A percentile compares a stretch with the other conserved stretches of the same genome.
These are phyloP conservation scores for Cucumis cinereus DNA, from an alignment of 306 rosid genomes.

Conservation along the genomic window DNA sequence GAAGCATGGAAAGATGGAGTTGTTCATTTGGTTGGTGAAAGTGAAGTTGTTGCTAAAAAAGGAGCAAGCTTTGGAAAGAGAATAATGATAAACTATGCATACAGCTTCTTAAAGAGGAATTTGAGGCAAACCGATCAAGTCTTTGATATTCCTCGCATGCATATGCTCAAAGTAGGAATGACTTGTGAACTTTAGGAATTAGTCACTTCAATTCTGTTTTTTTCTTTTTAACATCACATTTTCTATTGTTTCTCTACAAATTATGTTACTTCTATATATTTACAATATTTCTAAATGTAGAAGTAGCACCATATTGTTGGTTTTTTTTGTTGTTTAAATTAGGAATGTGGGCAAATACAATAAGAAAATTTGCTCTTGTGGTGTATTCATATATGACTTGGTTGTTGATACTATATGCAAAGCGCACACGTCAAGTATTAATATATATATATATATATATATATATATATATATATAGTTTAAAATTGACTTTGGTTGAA, in stretches of 20 bases:
- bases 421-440: too few species aligned
- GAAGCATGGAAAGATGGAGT: constrained; percentile 5
- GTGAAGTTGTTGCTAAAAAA: not conserved
- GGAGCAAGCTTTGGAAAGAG: not conserved
- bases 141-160: not conserved
- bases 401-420: too few species aligned
- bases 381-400: too few species aligned
- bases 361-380: too few species aligned
- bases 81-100: constrained; percentile 1
- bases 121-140: not conserved
- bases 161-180: constrained; percentile 9
- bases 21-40: constrained; percentile 6
- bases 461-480: too few species aligned
- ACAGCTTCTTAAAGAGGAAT: constrained; percentile 3
- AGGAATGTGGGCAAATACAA: too few species aligned
- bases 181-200: constrained; percentile 3
- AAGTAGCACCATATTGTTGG: too few species aligned
- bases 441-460: too few species aligned
- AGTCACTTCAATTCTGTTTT: not conserved
- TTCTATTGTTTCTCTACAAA: not conserved
- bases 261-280: too few species aligned
- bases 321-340: too few species aligned
- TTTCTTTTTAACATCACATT: not conserved
- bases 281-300: too few species aligned
- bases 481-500: too few species aligned